Percentiles rank a stretch among this genome's conserved stretches.
Evolutionary conservation across 306 rosid genomes (phyloP).

Genomic region (Fragaria nilgerrensis): DNA sequence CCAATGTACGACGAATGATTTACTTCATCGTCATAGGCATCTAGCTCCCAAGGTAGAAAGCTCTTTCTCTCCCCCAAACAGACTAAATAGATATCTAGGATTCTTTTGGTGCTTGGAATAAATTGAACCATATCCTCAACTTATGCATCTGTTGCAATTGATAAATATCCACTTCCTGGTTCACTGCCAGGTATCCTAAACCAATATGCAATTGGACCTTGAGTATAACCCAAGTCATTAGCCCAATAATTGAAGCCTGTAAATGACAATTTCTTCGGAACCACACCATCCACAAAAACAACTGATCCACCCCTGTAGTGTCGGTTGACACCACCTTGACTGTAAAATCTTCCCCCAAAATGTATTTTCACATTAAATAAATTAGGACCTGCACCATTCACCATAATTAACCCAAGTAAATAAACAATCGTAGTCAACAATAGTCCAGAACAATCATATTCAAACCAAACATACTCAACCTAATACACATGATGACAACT

Average conservation of each 20-base stretch:
- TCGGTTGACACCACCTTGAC: background rate
- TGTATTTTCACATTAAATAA: background rate
- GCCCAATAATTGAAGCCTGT: background rate
- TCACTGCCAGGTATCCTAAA: background rate
- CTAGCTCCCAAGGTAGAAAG: background rate
- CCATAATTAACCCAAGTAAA: too few relatives aligned
- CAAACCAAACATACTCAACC: too few relatives aligned
- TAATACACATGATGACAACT: too few relatives aligned
- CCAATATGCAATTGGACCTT: background rate
- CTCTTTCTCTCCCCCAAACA: background rate
- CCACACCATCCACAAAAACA: background rate
- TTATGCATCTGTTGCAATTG: background rate
- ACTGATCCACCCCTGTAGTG: background rate
- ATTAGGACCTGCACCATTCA: too few relatives aligned
- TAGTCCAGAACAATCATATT: too few relatives aligned
- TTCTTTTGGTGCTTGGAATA: background rate
- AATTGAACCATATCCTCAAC: background rate
- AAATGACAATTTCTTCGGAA: background rate
- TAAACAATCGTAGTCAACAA: too few relatives aligned
- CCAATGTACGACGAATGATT: background rate
- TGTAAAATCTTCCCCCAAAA: background rate
- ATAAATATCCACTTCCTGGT: background rate
- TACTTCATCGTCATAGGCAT: background rate
- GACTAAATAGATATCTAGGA: background rate
- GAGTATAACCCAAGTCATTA: background rate